Base-by-base conservation (phyloP, 164 flowering plant genomes). In the Hamamelis virginiana region DNA sequence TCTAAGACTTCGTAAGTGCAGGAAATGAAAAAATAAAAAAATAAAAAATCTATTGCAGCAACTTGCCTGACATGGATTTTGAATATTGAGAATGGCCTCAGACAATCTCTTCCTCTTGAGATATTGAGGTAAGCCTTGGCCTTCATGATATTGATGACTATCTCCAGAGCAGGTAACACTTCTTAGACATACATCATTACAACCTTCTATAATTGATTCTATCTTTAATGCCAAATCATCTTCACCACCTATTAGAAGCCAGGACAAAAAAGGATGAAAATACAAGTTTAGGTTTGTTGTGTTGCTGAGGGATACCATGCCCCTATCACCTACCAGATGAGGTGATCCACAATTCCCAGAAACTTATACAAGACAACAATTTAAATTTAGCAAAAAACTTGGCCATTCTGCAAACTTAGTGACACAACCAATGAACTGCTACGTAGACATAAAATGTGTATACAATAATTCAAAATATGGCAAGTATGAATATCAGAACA, bases 51-150 rank as follows among this genome's bases (percentile, higher is more conserved):
- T 43, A 50, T 33, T 27, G 52, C 59, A 56, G 19, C 10, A 67
- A 82, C 80, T 71, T 69, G 69, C 91, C 81, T 81, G 86, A 69
- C 84, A 76, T 59, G 86, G 72, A 78, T 70, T 80, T 60, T 65
- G 78, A 44, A 70, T 21, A 67, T 8, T 53, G 53, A 78, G 76
- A 52, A 52, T 72, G 23, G 83, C 82, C 75, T 83, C 87, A 51
- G 80, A 75, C 65, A 80, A 60, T 62, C 73, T 79, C 74, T 75
- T 84, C 66, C 75, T 77, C 65, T 80, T 85, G 62, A 73, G 18
- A 47, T 19, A 8, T 41, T 51, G 70, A 56, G 71, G 64, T 16
- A 59, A 62, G 60, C 60, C 38, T 62, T 74, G 70, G 61, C 67
- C 72, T 66, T 73, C 76, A 66, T 13, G 55, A 63, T 44, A 43